Evolutionary conservation across 2,329 filamentous ascomycete genomes (phyloP), one percentile per base, ranked within the genome.

Genomic region (Sclerotinia subarctica): DNA sequence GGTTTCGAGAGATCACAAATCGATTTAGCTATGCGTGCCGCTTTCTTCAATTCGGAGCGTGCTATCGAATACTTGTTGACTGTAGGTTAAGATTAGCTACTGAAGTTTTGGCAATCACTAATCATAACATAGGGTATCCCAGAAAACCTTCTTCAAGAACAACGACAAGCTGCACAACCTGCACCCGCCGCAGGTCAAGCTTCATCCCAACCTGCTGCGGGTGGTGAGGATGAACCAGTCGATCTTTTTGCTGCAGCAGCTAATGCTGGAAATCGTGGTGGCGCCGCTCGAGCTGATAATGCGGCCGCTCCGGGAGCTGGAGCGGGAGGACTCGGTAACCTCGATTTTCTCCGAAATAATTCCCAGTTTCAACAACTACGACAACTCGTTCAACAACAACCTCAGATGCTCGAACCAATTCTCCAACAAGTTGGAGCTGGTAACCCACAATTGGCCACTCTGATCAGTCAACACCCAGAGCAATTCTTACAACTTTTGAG

Each of bases 361-460:
- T 90, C 94, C 32, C 94, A 98, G 80, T 99, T 99, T 82, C 95
- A 98, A 81, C 95, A 99, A 81, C 87, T 99, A 69, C 91, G 95
- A 71, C 94, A 97, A 81, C 90, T 99, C 29, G 94, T 99, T 56
- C 95, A 99, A 81, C 94, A 97, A 79, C 92, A 98, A 79, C 95
- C 95, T 24, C 91, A 95, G 78, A 99, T 99, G 95, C 89, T 99
- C 29, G 95, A 99, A 82, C 94, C 95, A 8, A 98, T 99, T 74
- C 84, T 99, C 68, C 94, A 98, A 80, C 94, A 97, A 80, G 92
- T 99, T 49, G 94, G 93, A 47, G 91, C 93, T 29, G 94, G 94
- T 35, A 99, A 99, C 81, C 95, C 95, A 24, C 91, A 96, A 78
- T 88, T 99, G 67, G 95, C 95, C 10, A 90, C 94, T 78, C 85